phyloP scores from a whole-genome alignment of 306 rosid genomes.

The Corylus americana region DNA sequence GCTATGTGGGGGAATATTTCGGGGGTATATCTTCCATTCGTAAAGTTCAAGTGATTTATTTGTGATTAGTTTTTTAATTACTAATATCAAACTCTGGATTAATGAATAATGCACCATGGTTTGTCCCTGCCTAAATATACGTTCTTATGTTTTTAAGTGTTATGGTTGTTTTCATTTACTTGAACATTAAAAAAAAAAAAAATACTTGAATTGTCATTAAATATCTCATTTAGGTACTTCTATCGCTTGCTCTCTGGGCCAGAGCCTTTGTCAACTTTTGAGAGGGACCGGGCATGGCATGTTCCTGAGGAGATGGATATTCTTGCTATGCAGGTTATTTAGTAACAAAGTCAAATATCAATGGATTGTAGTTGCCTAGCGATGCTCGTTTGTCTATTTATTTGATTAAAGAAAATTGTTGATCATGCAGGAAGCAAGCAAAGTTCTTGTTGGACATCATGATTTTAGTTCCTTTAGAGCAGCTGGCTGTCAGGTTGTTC shows the following conservation, averaged over 20 bases:
- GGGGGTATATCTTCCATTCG: neutral
- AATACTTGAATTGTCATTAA: constrained; percentile 7
- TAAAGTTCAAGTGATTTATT: neutral
- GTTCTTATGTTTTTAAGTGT: constrained; percentile 2
- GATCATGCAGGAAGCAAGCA: constrained; percentile 79
- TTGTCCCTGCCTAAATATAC: neutral
- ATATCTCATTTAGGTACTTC: constrained; percentile 58
- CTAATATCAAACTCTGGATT: constrained; percentile 14
- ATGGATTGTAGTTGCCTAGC: constrained; percentile 11
- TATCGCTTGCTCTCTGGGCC: constrained; percentile 84
- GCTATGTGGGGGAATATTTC: neutral
- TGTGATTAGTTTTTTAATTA: neutral
- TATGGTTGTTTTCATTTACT: constrained; percentile 8
- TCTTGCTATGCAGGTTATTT: constrained; percentile 78
- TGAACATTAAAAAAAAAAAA: neutral
- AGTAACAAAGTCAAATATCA: constrained; percentile 17
- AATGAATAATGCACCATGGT: neutral
- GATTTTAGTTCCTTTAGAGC: constrained; percentile 98
- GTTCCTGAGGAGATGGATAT: constrained; percentile 73
- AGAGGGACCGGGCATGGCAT: constrained; percentile 90
- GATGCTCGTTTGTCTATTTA: constrained; percentile 4
- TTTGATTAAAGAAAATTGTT: neutral
- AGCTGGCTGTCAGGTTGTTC: constrained; percentile 86
- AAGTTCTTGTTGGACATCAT: constrained; percentile 80
- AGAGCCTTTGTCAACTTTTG: constrained; percentile 77